Evolutionary conservation across 1,284 basidiomycete genomes (phyloP).

Genomic region (Porodaedalea pini): DNA sequence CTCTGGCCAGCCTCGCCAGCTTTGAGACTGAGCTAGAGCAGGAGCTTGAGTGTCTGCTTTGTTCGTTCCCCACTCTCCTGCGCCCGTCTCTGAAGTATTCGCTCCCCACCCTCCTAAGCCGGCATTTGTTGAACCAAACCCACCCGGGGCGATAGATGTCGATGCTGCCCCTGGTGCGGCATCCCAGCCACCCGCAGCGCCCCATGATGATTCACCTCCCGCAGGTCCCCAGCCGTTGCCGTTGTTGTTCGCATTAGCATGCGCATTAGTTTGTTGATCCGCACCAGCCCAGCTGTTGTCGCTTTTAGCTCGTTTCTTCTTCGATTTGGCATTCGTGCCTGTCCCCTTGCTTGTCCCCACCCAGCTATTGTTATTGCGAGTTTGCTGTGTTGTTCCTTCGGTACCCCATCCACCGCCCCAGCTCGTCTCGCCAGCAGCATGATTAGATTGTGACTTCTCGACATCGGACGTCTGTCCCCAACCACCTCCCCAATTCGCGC

Average conservation of each 20-base stretch:
- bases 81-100: not conserved
- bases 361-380: not conserved
- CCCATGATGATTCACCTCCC: constrained; percentile 15
- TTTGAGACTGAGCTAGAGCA: constrained; percentile 8
- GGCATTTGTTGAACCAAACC: constrained; percentile 4
- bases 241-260: not conserved
- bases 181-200: not conserved
- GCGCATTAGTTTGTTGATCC: not conserved
- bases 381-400: not conserved
- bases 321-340: not conserved
- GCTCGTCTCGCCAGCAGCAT: not conserved
- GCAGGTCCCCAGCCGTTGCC: constrained; percentile 16
- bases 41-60: constrained; percentile 4
- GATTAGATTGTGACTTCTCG: not conserved
- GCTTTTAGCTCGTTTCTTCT: not conserved
- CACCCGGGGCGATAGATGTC: not conserved
- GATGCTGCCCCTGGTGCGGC: not conserved
- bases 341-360: not conserved
- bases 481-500: not conserved
- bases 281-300: not conserved
- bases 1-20: constrained; percentile 24
- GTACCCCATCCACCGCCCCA: not conserved
- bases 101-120: not conserved
- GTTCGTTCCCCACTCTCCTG: not conserved
- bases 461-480: constrained; percentile 5